Conservation (phyloP, 108 stramenopile genomes). For the Nitzschia palea region DNA sequence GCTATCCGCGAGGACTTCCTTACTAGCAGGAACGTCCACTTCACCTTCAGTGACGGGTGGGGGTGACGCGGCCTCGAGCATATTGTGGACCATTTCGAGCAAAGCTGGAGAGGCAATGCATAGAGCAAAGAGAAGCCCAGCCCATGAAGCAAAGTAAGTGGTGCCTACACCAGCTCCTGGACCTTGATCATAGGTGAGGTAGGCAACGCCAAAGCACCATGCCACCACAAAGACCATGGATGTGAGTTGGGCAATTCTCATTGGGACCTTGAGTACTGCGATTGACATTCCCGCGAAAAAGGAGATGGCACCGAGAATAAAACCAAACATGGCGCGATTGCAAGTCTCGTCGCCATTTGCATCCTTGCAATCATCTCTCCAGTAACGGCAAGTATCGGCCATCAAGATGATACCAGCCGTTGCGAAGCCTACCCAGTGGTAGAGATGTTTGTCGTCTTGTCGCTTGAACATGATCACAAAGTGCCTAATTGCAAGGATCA, state of each 20-base stretch:
- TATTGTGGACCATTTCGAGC: not conserved
- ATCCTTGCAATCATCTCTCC: not conserved
- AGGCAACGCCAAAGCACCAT: conserved; percentile 21
- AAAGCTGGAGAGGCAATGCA: conserved; percentile 2
- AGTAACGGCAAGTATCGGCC: not conserved
- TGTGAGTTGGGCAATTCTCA: not conserved
- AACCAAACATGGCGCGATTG: conserved; percentile 11
- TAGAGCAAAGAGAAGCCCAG: not conserved
- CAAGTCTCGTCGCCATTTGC: not conserved
- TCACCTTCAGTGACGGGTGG: not conserved
- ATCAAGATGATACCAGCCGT: conserved; percentile 6
- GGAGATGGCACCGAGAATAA: conserved; percentile 15
- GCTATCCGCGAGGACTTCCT: not conserved
- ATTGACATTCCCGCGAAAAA: not conserved
- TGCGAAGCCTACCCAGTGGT: conserved; percentile 14
- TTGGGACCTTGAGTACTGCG: not conserved
- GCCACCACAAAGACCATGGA: conserved; percentile 8
- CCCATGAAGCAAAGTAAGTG: conserved; percentile 31
- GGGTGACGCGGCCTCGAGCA: not conserved
- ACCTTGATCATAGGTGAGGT: conserved; percentile 25
- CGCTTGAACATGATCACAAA: conserved; percentile 3
- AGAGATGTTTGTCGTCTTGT: not conserved
- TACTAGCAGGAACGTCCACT: not conserved
- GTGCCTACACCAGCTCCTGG: conserved; percentile 21
- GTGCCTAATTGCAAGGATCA: conserved; percentile 3